phyloP scores from a whole-genome alignment of 805 yeast species.

The Yamadazyma endophytica region DNA sequence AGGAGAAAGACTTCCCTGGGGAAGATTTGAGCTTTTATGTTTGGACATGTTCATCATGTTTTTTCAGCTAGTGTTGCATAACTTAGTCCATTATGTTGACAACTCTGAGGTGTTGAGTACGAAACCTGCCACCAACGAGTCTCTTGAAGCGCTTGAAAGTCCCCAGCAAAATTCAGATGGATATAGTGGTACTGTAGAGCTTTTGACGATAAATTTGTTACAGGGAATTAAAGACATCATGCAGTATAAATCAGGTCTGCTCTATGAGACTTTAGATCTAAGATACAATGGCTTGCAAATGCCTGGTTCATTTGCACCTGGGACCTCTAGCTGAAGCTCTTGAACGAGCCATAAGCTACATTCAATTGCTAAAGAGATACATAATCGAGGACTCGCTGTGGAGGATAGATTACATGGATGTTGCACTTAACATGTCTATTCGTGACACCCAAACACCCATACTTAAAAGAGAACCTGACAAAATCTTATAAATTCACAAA shows the following conservation, averaged over 20 bases:
- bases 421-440: no score
- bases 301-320: slow-evolving; percentile 3
- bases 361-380: no score
- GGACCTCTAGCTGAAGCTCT: no score
- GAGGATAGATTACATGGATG: no score
- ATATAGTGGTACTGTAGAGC: slow-evolving; percentile 33
- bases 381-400: no score
- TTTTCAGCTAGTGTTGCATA: slow-evolving; percentile 28
- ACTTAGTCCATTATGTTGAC: slow-evolving; percentile 27
- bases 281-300: no score
- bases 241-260: slow-evolving; percentile 1
- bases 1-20: slow-evolving; percentile 31
- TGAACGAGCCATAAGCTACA: no score
- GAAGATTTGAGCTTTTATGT: slow-evolving; percentile 20
- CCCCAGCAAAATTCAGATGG: slow-evolving; percentile 29
- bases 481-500: no score
- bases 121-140: background rate
- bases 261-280: no score
- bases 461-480: no score
- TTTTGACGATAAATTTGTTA: slow-evolving; percentile 21
- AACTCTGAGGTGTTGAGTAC: slow-evolving; percentile 24
- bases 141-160: slow-evolving; percentile 9
- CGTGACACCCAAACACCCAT: no score
- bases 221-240: slow-evolving; percentile 7
- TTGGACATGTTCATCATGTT: slow-evolving; percentile 23